phyloP scores from a whole-genome alignment of 2,329 filamentous ascomycete genomes.

The Alternaria brassicae region DNA sequence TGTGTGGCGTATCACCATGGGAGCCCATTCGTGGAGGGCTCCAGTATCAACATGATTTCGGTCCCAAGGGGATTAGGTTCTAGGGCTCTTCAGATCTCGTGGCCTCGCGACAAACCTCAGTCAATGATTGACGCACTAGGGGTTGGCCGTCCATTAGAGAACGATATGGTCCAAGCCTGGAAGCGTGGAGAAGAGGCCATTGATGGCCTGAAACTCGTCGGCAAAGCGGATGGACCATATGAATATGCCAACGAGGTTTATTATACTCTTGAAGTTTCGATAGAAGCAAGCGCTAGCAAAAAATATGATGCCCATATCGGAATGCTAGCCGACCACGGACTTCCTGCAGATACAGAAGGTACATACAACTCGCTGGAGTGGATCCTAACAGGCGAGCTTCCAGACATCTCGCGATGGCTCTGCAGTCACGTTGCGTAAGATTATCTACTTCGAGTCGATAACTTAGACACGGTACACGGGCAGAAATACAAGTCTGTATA shows the following conservation, averaged over 20 bases:
- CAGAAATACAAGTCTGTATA: neutral
- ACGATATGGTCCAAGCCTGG: neutral
- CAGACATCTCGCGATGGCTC: neutral
- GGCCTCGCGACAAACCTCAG: neutral
- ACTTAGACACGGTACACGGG: accelerated
- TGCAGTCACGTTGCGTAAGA: neutral
- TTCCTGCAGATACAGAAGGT: neutral
- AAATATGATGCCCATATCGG: neutral
- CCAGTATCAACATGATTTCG: neutral
- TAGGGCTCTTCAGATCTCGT: neutral
- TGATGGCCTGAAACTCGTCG: neutral
- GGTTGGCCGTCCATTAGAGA: neutral
- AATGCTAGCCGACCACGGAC: neutral
- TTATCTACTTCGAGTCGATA: neutral
- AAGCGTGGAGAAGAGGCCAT: neutral
- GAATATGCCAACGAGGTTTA: neutral
- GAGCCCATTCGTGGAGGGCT: neutral
- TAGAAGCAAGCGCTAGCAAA: neutral
- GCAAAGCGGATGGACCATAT: neutral
- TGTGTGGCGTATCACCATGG: neutral
- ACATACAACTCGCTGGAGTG: neutral
- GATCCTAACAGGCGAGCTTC: neutral
- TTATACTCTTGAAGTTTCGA: neutral
- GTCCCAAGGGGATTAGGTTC: neutral
- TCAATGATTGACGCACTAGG: neutral